Percentiles rank a stretch among this genome's conserved stretches.
Conservation (phyloP, 140 eudicot species). For the Bidens hawaiensis region DNA sequence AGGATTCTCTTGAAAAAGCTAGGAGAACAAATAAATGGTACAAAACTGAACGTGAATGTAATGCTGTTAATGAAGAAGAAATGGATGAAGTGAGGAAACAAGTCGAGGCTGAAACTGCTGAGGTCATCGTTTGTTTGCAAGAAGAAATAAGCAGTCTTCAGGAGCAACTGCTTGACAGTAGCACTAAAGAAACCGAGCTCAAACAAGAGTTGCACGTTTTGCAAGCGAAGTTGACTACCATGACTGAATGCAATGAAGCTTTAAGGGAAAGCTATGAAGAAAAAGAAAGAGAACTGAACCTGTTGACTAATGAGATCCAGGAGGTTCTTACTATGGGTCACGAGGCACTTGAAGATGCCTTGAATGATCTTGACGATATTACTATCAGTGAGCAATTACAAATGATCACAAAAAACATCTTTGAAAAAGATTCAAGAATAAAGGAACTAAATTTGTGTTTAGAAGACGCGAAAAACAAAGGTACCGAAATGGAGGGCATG, state of each 20-base stretch:
- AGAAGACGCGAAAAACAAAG: constrained; percentile 54
- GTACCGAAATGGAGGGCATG: constrained; percentile 76
- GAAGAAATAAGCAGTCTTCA: constrained; percentile 77
- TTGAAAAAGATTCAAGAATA: constrained; percentile 64
- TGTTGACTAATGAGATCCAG: constrained; percentile 66
- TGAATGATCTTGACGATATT: constrained; percentile 44
- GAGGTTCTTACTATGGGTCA: constrained; percentile 58
- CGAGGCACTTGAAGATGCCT: constrained; percentile 57
- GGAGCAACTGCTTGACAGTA: constrained; percentile 52
- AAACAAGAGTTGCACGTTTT: constrained; percentile 33
- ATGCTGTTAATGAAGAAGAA: constrained; percentile 66
- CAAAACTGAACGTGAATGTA: constrained; percentile 54
- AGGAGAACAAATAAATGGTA: constrained; percentile 54
- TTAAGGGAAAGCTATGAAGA: constrained; percentile 37
- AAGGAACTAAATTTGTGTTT: constrained; percentile 63
- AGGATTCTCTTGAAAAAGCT: constrained; percentile 82
- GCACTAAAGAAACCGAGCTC: constrained; percentile 49
- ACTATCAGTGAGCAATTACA: constrained; percentile 56
- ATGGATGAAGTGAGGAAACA: constrained; percentile 83
- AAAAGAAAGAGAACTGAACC: constrained; percentile 46
- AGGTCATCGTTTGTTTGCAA: constrained; percentile 92
- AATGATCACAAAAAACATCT: constrained; percentile 47
- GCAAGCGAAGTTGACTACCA: constrained; percentile 32
- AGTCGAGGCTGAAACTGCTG: constrained; percentile 97
- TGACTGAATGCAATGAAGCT: constrained; percentile 38